Evolutionary conservation across 805 yeast genomes (phyloP), one percentile per base, ranked within the genome.

Genomic region (Starmerella etchellsii): DNA sequence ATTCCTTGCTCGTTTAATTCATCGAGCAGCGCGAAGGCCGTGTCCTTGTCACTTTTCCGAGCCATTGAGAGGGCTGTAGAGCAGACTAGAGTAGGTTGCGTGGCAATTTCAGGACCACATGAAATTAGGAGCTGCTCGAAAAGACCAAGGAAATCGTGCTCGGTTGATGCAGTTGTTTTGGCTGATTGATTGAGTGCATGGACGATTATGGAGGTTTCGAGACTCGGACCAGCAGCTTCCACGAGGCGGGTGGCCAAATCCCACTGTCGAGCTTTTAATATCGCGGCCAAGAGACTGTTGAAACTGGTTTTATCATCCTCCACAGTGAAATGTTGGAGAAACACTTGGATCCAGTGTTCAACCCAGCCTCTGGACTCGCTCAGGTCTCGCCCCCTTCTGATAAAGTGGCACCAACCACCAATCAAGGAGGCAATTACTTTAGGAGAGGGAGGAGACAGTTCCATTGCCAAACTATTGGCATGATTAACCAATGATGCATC

Each of bases 401-500:
- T 16, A n/a, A 22, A 34, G 13, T 32, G 22, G 3, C 41, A 5
- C 34, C 41, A 43, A 2, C 39, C 43, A 6, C 29, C 40, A 10
- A 53, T 36, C 4, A 53, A 39, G 11, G 42, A 39, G 9, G 37
- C 33, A 4, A 40, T 37, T 1, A 46, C 31, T 2, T 49, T 40
- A 2, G 50, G 43, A 6, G 49, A 33, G 1, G 46, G 32, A 18
- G 31, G 31, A 2, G 25, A 18, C 16, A 28, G 30, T 13, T 23
- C 31, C 11, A 25, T 15, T 2, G 52, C 53, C 13, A 54, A n/a
- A 1, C 9, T 14, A 6, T 44, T 36, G 0, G 57, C 56, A 2
- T 25, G 22, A 4, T 14, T 2, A 1, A 41, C 14, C 11, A 49
- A 47, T 7, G 48, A 46, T 1, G 55, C 54, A 4, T 54, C 53